Evolutionary conservation across 73 alveolate species (phyloP), one percentile per base, ranked within the genome.

Genomic region (Effrenium voratum): DNA sequence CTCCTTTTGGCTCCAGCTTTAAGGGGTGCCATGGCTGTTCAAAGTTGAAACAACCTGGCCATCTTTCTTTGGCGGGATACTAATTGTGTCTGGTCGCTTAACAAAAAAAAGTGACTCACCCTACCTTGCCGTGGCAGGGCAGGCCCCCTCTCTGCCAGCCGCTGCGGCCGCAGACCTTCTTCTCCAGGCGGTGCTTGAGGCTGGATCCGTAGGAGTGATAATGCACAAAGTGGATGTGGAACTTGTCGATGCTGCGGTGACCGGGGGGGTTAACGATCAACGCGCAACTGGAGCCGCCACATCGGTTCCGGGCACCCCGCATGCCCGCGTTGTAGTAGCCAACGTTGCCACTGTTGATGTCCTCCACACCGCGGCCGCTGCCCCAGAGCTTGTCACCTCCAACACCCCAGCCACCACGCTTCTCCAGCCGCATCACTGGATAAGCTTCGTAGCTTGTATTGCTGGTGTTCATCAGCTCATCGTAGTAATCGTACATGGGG

Each of bases 321-420:
- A 90, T 90, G 75, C 96, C 96, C 44, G 73, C 52, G 52, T 90
- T 90, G 96, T 90, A 90, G 87, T 90, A 90, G 52, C 96, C 96
- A 52, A 90, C 96, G 55, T 87, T 59, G 59, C 52, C 87, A 34
- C 96, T 43, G 36, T 90, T 66, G 96, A 90, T 75, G 87, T 90
- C 84, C 80, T 90, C 97, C 44, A 90, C 83, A 43, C 97, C 97
- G 30, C 97, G 82, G 41, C 97, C 97, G 12, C 86, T 60, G 87
- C 97, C 97, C 97, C 97, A 90, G 40, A 90, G 8, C 76, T 90
- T 90, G 87, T 90, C 97, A 8, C 97, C 97, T 15, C 97, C 97
- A 2, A 45, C 77, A 76, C 77, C 82, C 97, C 97, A 90, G 19
- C 87, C 87, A 41, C 80, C 15, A 2, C 41, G 44, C n/a, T n/a